These are phyloP conservation scores for Globisporangium carolinianum DNA, from an alignment of 352 stramenopile genomes.

Conservation along the genomic window DNA sequence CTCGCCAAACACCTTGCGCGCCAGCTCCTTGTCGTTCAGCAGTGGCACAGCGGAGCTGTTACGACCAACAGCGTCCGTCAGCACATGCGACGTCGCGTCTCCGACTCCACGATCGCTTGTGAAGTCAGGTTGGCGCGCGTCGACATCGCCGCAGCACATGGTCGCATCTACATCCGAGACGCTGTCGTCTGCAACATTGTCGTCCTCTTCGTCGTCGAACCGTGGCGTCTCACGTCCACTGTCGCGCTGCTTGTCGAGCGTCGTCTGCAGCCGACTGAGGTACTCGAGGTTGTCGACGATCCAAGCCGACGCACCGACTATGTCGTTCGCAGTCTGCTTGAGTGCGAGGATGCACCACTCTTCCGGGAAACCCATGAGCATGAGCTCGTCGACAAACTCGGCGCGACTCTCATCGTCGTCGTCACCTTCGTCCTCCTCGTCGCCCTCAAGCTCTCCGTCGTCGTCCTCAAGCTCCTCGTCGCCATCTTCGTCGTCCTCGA, in stretches of 20 bases:
- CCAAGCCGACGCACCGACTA: slow-evolving; percentile 87
- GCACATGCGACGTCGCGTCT: neutral
- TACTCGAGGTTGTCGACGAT: slow-evolving; percentile 93
- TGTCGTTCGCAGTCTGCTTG: slow-evolving; percentile 89
- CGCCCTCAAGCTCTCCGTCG: slow-evolving; percentile 29
- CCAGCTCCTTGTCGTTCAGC: slow-evolving; percentile 78
- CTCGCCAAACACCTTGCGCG: slow-evolving; percentile 75
- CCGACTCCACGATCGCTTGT: neutral
- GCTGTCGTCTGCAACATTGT: slow-evolving; percentile 10
- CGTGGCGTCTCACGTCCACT: slow-evolving; percentile 23
- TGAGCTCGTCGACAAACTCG: slow-evolving; percentile 88
- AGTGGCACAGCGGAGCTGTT: slow-evolving; percentile 4
- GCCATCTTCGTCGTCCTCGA: slow-evolving; percentile 14
- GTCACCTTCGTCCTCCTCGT: slow-evolving; percentile 45
- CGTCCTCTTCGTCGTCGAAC: slow-evolving; percentile 71
- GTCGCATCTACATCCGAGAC: neutral
- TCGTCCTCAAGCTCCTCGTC: slow-evolving; percentile 23
- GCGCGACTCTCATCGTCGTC: slow-evolving; percentile 40
- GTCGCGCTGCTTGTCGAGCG: slow-evolving; percentile 63
- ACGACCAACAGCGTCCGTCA: neutral
- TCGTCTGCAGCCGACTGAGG: slow-evolving; percentile 72
- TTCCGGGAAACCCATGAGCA: slow-evolving; percentile 90
- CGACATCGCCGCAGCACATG: neutral
- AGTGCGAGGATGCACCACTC: slow-evolving; percentile 89
- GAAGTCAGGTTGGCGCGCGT: neutral